A percentile compares a stretch with the other conserved stretches of the same genome.
Evolutionary conservation across 1,284 basidiomycete genomes (phyloP).

Genomic region (Xerocomus minutiporus): DNA sequence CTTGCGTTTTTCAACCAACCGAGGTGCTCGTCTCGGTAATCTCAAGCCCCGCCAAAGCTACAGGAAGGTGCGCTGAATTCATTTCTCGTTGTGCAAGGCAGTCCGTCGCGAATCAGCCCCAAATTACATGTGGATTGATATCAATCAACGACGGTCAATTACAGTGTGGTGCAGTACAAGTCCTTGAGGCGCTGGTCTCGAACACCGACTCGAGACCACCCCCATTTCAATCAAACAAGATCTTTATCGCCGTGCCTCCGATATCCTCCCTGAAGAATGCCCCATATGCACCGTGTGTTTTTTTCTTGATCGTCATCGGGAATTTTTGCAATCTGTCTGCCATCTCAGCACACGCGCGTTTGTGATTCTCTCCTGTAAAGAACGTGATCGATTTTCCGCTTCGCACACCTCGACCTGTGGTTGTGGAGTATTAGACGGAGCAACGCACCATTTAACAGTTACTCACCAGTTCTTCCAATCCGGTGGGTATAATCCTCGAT

Average conservation of each 20-base stretch:
- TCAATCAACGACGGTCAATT: too few species aligned
- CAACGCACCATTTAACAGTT: constrained; percentile 1
- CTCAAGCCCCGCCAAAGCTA: too few species aligned
- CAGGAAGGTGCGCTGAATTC: too few species aligned
- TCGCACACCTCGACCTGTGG: constrained; percentile 81
- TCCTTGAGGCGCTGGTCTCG: too few species aligned
- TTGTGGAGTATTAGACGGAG: not conserved
- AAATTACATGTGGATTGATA: too few species aligned
- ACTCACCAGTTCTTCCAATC: constrained; percentile 91
- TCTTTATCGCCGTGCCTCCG: constrained; percentile 79
- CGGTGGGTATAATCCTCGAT: constrained; percentile 97
- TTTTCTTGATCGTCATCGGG: constrained; percentile 97
- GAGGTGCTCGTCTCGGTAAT: too few species aligned
- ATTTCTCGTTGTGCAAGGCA: too few species aligned
- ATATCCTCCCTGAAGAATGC: constrained; percentile 85
- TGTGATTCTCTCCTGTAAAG: constrained; percentile 89
- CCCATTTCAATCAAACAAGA: constrained; percentile 56
- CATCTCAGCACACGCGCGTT: constrained; percentile 87
- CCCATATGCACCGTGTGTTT: constrained; percentile 78
- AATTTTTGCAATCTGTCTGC: constrained; percentile 72
- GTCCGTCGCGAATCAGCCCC: too few species aligned
- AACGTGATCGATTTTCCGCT: constrained; percentile 93
- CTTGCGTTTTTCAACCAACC: too few species aligned
- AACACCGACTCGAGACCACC: too few species aligned
- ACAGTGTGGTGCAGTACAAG: too few species aligned